Conservation (phyloP, 306 rosid genomes). For the Quercus wislizeni region DNA sequence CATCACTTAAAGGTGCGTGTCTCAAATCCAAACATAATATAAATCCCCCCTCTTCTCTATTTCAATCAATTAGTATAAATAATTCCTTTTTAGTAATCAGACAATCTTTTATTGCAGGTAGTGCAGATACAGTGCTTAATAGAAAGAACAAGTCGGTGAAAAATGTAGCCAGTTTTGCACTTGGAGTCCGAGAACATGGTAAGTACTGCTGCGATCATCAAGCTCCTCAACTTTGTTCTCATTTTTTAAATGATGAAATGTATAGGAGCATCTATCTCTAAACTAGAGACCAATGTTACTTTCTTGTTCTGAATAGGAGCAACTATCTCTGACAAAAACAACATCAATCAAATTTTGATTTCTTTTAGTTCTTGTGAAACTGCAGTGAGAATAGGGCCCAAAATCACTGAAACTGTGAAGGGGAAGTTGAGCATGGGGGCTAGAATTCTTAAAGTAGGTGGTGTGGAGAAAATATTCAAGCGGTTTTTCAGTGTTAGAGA, state of each 20-base stretch:
- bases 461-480: constrained; percentile 55
- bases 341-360: constrained; percentile 9
- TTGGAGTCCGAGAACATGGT: constrained; percentile 46
- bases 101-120: constrained; percentile 22
- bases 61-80: neutral
- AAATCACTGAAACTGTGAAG: constrained; percentile 60
- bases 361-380: neutral
- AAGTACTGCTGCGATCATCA: neutral
- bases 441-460: constrained; percentile 64
- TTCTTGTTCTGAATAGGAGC: no score
- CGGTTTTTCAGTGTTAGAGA: constrained; percentile 45
- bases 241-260: no score
- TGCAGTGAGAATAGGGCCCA: constrained; percentile 63
- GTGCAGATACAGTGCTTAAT: constrained; percentile 24
- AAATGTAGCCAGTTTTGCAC: constrained; percentile 30
- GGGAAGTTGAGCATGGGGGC: constrained; percentile 74
- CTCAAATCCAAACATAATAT: constrained; percentile 36
- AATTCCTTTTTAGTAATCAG: neutral
- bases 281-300: no score
- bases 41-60: constrained; percentile 7
- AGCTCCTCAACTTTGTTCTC: neutral
- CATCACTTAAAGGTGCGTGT: constrained; percentile 18
- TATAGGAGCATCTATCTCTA: no score
- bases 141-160: constrained; percentile 28
- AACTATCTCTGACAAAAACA: neutral